Evolutionary conservation across 2,329 filamentous ascomycete species (phyloP).

Genomic region (Elsinoe arachidis): DNA sequence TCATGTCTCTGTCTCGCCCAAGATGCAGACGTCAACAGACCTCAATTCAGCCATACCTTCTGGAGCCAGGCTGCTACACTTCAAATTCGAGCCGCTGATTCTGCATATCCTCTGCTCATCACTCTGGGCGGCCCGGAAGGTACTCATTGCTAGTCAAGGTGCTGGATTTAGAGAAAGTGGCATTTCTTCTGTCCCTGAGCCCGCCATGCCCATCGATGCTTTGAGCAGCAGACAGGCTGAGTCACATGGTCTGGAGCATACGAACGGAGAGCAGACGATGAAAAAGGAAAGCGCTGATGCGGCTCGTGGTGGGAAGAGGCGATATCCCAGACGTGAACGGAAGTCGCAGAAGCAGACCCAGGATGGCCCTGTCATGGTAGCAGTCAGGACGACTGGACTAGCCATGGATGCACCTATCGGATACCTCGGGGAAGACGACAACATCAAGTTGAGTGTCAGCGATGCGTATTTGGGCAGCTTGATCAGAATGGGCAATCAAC

Average conservation of each 20-base stretch:
- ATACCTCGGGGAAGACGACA: slow-evolving; percentile 32
- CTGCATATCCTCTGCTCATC: slow-evolving; percentile 78
- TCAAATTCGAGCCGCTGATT: slow-evolving; percentile 96
- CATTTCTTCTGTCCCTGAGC: slow-evolving; percentile 54
- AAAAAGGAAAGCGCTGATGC: neutral
- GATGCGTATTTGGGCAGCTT: slow-evolving; percentile 60
- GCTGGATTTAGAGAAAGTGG: slow-evolving; percentile 89
- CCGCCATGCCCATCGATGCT: slow-evolving; percentile 26
- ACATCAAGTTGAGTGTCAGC: slow-evolving; percentile 50
- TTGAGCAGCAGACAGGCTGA: neutral
- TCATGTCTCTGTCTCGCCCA: neutral
- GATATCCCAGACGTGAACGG: slow-evolving; percentile 1
- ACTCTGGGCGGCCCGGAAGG: slow-evolving; percentile 60
- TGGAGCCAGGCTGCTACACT: slow-evolving; percentile 47
- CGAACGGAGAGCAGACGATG: slow-evolving; percentile 20
- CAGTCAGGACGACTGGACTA: slow-evolving; percentile 74
- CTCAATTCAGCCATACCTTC: neutral
- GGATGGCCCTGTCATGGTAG: slow-evolving; percentile 61
- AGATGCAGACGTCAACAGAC: neutral
- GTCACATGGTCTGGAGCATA: neutral
- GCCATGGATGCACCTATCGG: slow-evolving; percentile 76
- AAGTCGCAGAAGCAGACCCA: slow-evolving; percentile 5
- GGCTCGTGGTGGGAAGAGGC: neutral
- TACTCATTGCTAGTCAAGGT: slow-evolving; percentile 66
- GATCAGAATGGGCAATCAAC: slow-evolving; percentile 61